Percentiles rank a stretch among this genome's conserved stretches.
Conservation (phyloP, 164 flowering plant genomes). For the Vitis riparia region DNA sequence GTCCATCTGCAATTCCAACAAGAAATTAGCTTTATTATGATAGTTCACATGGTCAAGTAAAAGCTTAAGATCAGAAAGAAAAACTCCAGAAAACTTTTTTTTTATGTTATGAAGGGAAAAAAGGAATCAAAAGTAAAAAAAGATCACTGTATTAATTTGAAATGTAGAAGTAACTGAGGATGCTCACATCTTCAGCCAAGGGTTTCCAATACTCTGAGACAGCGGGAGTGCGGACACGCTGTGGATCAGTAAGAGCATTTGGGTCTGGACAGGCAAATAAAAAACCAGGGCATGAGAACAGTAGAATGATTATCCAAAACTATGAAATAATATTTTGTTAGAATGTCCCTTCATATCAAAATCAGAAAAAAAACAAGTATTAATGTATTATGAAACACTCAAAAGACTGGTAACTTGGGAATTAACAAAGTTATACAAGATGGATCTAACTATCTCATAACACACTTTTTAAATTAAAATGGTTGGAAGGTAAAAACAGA, state of each 20-base stretch:
- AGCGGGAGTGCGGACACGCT: constrained; percentile 82
- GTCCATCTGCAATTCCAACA: constrained; percentile 70
- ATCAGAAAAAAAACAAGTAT: too few species aligned
- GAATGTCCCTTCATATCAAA: too few species aligned
- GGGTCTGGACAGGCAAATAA: constrained; percentile 46
- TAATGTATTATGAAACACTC: too few species aligned
- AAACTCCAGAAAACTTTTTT: neutral
- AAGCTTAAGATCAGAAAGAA: neutral
- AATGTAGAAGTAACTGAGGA: neutral
- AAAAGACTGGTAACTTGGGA: too few species aligned
- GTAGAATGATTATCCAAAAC: neutral
- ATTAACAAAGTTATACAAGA: too few species aligned
- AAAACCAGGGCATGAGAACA: constrained; percentile 1
- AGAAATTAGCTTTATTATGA: neutral
- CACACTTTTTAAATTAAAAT: too few species aligned
- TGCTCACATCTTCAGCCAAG: constrained; percentile 93
- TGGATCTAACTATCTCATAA: too few species aligned
- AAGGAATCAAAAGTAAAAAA: too few species aligned
- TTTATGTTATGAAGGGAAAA: too few species aligned
- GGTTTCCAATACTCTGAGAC: constrained; percentile 91
- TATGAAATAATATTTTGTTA: neutral
- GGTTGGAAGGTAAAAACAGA: too few species aligned
- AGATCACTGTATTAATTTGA: too few species aligned
- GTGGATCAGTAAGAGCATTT: constrained; percentile 91
- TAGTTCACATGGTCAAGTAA: neutral